A percentile compares a stretch with the other conserved stretches of the same genome.
phyloP scores from a whole-genome alignment of 441 rosid genomes.

The Populus hybrid region DNA sequence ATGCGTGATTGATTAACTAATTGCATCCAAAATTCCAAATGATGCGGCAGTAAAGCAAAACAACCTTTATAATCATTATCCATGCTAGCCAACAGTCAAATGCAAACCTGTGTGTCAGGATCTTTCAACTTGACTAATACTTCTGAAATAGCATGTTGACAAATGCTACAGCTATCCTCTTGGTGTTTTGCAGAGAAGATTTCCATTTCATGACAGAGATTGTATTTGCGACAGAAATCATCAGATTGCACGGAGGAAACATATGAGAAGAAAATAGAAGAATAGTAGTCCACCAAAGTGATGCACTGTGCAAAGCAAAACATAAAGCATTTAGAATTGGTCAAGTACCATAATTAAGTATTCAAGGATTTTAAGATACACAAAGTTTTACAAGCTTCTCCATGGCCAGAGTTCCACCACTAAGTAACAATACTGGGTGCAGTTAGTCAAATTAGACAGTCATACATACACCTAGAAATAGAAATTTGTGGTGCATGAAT shows the following conservation, averaged over 20 bases:
- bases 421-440: not conserved
- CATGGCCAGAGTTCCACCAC: not conserved
- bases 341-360: not conserved
- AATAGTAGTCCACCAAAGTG: slow-evolving; percentile 76
- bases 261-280: slow-evolving; percentile 69
- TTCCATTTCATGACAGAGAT: slow-evolving; percentile 53
- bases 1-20: not conserved
- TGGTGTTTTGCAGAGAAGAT: slow-evolving; percentile 40
- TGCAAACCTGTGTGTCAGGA: slow-evolving; percentile 81
- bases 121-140: slow-evolving; percentile 68
- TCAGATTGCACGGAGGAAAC: slow-evolving; percentile 51
- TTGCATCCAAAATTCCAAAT: not conserved
- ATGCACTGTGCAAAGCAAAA: slow-evolving; percentile 46
- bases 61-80: not conserved
- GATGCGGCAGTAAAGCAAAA: not conserved
- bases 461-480: not conserved
- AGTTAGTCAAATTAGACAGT: not conserved
- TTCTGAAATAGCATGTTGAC: slow-evolving; percentile 77
- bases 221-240: slow-evolving; percentile 58
- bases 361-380: not conserved
- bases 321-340: not conserved
- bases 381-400: not conserved
- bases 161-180: slow-evolving; percentile 68
- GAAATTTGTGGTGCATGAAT: not conserved
- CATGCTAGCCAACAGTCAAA: slow-evolving; percentile 4